Conservation (phyloP, 1,284 basidiomycete species). For the Pseudozyma sp. region DNA sequence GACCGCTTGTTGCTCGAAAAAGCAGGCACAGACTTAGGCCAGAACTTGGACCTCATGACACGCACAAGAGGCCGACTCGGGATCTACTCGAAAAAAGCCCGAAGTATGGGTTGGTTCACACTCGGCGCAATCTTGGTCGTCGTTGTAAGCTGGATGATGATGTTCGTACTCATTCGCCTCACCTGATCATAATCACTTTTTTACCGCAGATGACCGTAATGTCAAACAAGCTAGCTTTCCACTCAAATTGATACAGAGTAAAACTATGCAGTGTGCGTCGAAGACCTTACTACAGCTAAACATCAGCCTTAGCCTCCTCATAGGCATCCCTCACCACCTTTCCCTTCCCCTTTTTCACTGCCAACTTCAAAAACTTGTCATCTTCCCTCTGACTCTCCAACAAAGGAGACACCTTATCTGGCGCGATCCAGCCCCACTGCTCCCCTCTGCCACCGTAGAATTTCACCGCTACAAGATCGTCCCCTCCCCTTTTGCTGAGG, state of each 20-base stretch:
- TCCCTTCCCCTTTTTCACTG: conserved; percentile 14
- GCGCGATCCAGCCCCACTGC: conserved; percentile 26
- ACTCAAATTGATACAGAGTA: neutral
- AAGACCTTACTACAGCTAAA: neutral
- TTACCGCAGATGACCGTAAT: no score
- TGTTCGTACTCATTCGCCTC: conserved; percentile 66
- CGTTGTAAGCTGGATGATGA: conserved; percentile 63
- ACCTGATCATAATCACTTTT: conserved; percentile 31
- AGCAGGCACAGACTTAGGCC: conserved; percentile 50
- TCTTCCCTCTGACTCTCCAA: conserved; percentile 18
- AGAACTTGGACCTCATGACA: conserved; percentile 67
- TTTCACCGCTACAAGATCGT: conserved; percentile 14
- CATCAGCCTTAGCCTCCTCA: conserved; percentile 20
- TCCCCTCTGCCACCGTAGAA: conserved; percentile 26
- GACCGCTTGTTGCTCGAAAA: conserved; percentile 64
- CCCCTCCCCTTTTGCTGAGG: neutral
- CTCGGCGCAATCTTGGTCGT: conserved; percentile 59
- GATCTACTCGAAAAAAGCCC: conserved; percentile 61
- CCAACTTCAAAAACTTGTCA: conserved; percentile 27
- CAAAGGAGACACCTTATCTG: conserved; percentile 11
- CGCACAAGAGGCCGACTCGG: conserved; percentile 65
- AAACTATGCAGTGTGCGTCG: neutral
- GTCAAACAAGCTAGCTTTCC: neutral
- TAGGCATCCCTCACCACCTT: conserved; percentile 32
- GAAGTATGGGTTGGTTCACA: conserved; percentile 68